Conservation (phyloP, 257 asterid species). For the Forsythia suspensa region DNA sequence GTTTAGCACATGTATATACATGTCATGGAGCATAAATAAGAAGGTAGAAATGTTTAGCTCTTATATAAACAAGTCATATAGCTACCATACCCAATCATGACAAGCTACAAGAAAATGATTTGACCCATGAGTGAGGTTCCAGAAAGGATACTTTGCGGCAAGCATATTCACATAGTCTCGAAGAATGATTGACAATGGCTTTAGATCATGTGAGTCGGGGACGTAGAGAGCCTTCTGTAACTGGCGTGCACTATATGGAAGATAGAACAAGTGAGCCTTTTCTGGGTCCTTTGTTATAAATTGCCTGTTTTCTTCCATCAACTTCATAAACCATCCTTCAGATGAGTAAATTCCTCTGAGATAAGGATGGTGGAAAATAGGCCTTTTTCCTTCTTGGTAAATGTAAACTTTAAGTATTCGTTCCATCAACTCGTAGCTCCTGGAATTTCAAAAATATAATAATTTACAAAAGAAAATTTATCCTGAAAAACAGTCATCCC, state of each 20-base stretch:
- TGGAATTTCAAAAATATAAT: constrained; percentile 20
- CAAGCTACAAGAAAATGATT: constrained; percentile 97
- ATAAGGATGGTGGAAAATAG: constrained; percentile 74
- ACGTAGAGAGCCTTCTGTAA: constrained; percentile 67
- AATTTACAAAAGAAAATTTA: no score
- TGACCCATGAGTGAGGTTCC: constrained; percentile 86
- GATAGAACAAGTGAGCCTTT: constrained; percentile 83
- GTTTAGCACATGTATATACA: constrained; percentile 8
- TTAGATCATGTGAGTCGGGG: constrained; percentile 72
- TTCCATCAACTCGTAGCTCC: constrained; percentile 97
- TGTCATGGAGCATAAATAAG: constrained; percentile 8
- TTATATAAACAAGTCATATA: constrained; percentile 1
- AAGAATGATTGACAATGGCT: constrained; percentile 58
- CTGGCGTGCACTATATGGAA: constrained; percentile 89
- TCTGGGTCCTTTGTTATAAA: constrained; percentile 67
- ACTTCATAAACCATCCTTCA: constrained; percentile 69
- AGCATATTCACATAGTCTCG: constrained; percentile 70
- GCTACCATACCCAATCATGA: constrained; percentile 88
- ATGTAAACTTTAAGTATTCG: constrained; percentile 73
- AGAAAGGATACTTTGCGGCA: constrained; percentile 84
- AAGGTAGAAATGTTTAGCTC: constrained; percentile 4
- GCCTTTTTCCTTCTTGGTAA: constrained; percentile 69
- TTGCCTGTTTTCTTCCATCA: constrained; percentile 58
- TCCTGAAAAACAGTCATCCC: no score
- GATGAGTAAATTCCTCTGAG: constrained; percentile 79